phyloP scores from a whole-genome alignment of 2,329 filamentous ascomycete species.

The Xylogone sp. region DNA sequence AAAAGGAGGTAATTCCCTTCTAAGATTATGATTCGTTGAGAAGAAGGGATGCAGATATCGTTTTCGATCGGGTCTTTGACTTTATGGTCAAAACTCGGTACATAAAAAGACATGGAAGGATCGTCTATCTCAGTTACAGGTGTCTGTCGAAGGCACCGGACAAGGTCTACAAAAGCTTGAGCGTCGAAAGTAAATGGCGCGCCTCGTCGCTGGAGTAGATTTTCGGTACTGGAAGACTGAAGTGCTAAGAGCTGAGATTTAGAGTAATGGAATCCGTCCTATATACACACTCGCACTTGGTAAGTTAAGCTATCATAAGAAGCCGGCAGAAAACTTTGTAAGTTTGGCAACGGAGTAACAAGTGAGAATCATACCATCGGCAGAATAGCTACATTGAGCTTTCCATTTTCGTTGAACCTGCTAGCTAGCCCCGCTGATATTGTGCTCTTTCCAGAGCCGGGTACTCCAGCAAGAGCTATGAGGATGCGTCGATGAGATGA shows the following conservation, averaged over 20 bases:
- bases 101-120: slow-evolving; percentile 4
- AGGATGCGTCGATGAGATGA: slow-evolving; percentile 13
- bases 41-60: slow-evolving; percentile 39
- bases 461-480: slow-evolving; percentile 25
- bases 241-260: slow-evolving; percentile 17
- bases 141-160: slow-evolving; percentile 9
- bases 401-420: slow-evolving; percentile 8
- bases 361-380: slow-evolving; percentile 23
- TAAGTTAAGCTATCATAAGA: not conserved
- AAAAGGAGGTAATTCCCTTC: slow-evolving; percentile 48
- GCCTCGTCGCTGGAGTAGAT: slow-evolving; percentile 25
- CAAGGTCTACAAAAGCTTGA: slow-evolving; percentile 16
- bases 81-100: slow-evolving; percentile 47
- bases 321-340: too few relatives aligned
- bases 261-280: slow-evolving; percentile 30
- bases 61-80: slow-evolving; percentile 44
- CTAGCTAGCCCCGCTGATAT: slow-evolving; percentile 20
- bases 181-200: slow-evolving; percentile 31
- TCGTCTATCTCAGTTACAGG: slow-evolving; percentile 17
- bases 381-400: slow-evolving; percentile 17
- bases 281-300: not conserved
- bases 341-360: too few relatives aligned
- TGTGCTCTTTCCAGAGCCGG: slow-evolving; percentile 28
- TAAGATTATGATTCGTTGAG: slow-evolving; percentile 42
- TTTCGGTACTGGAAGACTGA: slow-evolving; percentile 11